Evolutionary conservation across 2,329 filamentous ascomycete genomes (phyloP).

Genomic region (Neopestalotiopsis sp.): DNA sequence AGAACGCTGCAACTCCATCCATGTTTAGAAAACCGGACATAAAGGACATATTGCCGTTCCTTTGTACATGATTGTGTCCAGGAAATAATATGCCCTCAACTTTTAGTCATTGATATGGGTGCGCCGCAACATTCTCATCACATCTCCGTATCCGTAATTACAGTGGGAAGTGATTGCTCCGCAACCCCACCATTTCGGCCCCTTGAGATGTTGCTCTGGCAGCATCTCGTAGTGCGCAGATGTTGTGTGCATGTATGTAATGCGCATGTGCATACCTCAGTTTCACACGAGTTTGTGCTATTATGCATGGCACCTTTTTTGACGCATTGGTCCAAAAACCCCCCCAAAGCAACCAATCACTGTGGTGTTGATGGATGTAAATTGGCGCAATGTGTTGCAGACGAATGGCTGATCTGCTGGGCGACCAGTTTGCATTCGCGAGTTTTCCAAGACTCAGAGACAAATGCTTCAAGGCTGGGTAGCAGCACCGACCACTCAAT

Average conservation of each 20-base stretch:
- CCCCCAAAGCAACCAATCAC: too few species aligned
- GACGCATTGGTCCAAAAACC: too few species aligned
- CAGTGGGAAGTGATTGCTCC: background rate
- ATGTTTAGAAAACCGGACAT: background rate
- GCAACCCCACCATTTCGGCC: conserved; percentile 1
- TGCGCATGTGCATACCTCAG: too few species aligned
- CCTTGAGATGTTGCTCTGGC: background rate
- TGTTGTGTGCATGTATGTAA: too few species aligned
- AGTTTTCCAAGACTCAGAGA: background rate
- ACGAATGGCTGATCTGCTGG: background rate
- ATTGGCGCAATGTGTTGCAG: background rate
- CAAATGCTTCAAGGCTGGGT: background rate
- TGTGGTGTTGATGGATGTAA: background rate
- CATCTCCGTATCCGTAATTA: background rate
- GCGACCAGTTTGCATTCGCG: background rate
- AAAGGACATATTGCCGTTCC: background rate
- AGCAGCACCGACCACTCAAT: background rate
- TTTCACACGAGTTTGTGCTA: too few species aligned
- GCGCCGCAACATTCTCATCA: background rate
- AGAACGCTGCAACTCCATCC: background rate
- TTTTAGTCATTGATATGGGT: background rate
- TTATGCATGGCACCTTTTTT: too few species aligned
- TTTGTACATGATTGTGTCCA: background rate
- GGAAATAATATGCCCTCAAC: background rate
- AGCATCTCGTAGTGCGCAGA: background rate